Evolutionary conservation across 83 land plant genomes (phyloP).

Genomic region (Thuja plicata): DNA sequence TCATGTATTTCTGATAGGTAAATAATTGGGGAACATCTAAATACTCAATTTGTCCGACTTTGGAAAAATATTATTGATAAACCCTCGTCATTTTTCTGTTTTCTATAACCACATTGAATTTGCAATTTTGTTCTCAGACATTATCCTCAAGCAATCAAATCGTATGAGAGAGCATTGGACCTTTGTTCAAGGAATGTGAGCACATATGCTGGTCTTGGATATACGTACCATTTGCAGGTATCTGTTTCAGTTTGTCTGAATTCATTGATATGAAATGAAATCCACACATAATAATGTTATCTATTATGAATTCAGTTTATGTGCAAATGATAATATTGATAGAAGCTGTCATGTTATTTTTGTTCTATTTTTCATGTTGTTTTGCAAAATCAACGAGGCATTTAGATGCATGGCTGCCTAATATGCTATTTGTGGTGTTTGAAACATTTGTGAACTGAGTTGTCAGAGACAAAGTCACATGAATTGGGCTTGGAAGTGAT

Average conservation of each 20-base stretch:
- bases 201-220: constrained; percentile 75
- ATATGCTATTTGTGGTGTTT: background rate
- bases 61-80: background rate
- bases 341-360: background rate
- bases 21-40: background rate
- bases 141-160: constrained; percentile 52
- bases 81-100: background rate
- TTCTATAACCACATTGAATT: background rate
- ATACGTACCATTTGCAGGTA: constrained; percentile 77
- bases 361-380: background rate
- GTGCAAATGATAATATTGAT: background rate
- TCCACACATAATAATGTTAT: background rate
- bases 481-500: background rate
- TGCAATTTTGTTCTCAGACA: constrained; percentile 34
- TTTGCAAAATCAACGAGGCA: background rate
- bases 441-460: background rate
- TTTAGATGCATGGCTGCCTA: background rate
- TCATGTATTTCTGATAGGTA: background rate
- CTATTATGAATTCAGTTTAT: background rate
- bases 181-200: constrained; percentile 66
- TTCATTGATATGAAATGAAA: background rate
- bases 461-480: background rate
- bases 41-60: background rate
- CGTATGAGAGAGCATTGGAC: constrained; percentile 70
- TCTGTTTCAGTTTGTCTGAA: background rate